Conservation (phyloP, 306 rosid genomes). For the Vigna hirtella region DNA sequence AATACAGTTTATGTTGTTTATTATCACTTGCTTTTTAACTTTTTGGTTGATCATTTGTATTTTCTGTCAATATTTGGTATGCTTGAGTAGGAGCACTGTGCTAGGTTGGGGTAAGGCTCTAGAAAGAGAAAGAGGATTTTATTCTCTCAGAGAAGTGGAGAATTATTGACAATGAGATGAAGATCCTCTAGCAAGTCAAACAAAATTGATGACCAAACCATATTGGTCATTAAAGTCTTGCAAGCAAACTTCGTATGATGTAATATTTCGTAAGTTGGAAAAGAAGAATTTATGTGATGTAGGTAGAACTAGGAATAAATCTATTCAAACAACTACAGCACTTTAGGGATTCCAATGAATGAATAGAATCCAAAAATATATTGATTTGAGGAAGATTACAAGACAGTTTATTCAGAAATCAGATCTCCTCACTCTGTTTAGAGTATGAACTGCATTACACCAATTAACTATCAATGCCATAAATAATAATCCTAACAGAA, state of each 20-base stretch:
- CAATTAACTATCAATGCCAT: no score
- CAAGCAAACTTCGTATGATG: neutral
- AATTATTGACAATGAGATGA: neutral
- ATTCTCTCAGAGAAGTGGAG: neutral
- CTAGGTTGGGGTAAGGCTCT: neutral
- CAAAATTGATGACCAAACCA: neutral
- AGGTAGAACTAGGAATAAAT: no score
- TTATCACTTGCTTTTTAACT: neutral
- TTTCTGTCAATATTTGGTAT: neutral
- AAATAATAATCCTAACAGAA: no score
- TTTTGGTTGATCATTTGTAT: neutral
- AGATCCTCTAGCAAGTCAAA: slow-evolving; percentile 4
- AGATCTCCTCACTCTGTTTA: no score
- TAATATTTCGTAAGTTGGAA: neutral
- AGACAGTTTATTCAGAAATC: no score
- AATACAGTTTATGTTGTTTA: neutral
- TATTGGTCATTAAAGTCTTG: neutral
- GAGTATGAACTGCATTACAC: no score
- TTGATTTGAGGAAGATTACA: no score
- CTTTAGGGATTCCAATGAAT: no score
- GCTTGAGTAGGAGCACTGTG: neutral
- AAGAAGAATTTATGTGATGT: neutral
- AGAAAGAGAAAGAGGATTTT: neutral
- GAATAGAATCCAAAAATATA: no score
- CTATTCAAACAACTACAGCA: no score